Evolutionary conservation across 345 rosid species (phyloP).

Genomic region (Bruguiera gymnorhiza): DNA sequence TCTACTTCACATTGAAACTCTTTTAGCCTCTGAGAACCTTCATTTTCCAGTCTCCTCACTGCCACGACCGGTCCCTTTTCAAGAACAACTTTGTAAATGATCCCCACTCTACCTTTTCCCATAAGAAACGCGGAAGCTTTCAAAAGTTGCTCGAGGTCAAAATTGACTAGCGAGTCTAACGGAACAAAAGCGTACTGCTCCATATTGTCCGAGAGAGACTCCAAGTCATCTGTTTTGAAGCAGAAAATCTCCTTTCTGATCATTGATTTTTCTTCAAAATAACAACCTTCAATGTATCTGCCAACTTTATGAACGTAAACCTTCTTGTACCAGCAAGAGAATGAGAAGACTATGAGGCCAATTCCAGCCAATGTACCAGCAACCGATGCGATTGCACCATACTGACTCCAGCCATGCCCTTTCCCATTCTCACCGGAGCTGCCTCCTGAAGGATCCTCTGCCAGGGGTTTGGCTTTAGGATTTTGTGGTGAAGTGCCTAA

Average conservation of each 20-base stretch:
- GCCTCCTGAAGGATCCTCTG: background rate
- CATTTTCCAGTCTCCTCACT: conserved; percentile 28
- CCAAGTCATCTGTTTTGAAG: conserved; percentile 33
- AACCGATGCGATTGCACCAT: conserved; percentile 4
- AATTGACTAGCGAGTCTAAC: conserved; percentile 13
- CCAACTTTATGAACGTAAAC: background rate
- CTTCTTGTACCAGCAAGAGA: conserved; percentile 21
- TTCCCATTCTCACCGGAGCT: background rate
- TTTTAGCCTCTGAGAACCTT: conserved; percentile 19
- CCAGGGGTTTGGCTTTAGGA: conserved; percentile 1
- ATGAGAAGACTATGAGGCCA: background rate
- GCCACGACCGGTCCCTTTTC: conserved; percentile 25
- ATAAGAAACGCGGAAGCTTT: conserved; percentile 35
- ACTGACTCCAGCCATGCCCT: background rate
- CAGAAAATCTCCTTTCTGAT: conserved; percentile 28
- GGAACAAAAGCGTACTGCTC: conserved; percentile 26
- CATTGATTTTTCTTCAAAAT: conserved; percentile 8
- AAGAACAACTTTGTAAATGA: conserved; percentile 30
- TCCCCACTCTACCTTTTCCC: conserved; percentile 18
- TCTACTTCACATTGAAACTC: conserved; percentile 30
- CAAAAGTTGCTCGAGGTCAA: conserved; percentile 22
- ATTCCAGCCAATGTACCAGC: conserved; percentile 8
- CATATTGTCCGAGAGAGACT: conserved; percentile 22
- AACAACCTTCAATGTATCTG: background rate
- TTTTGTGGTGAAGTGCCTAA: background rate